Conservation (phyloP, 163 green algal genomes). For the Coccomyxa subellipsoidea region DNA sequence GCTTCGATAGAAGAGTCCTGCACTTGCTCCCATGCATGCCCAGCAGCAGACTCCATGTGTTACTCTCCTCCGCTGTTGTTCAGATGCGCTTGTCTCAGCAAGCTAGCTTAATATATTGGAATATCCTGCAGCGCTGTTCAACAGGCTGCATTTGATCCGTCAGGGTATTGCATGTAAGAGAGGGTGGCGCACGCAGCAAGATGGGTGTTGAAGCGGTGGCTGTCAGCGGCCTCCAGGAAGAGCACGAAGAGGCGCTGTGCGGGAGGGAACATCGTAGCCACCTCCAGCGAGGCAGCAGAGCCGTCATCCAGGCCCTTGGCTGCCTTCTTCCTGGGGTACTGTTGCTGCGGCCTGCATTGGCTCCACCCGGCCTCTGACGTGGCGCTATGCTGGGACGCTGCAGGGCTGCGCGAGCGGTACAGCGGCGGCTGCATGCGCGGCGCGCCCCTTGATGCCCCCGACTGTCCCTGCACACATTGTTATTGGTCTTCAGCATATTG, state of each 20-base stretch:
- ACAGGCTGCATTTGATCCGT: too few species aligned
- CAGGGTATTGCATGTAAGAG: too few species aligned
- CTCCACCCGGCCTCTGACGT: neutral
- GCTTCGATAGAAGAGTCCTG: too few species aligned
- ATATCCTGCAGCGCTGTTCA: too few species aligned
- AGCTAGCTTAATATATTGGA: too few species aligned
- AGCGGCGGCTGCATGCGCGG: constrained; percentile 3
- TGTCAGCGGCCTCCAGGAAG: constrained; percentile 63
- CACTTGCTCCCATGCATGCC: neutral
- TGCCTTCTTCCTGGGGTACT: neutral
- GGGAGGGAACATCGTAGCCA: constrained; percentile 40
- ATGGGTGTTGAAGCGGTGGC: constrained; percentile 42
- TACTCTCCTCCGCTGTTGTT: too few species aligned
- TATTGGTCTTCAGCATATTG: too few species aligned
- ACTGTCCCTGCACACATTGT: neutral
- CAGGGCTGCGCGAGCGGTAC: neutral
- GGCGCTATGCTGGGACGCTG: neutral
- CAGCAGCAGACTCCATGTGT: too few species aligned
- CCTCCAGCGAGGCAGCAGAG: constrained; percentile 7
- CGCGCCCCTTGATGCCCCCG: neutral
- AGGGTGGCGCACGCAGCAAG: neutral
- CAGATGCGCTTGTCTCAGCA: too few species aligned
- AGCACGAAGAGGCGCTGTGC: constrained; percentile 53
- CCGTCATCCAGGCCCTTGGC: constrained; percentile 20
- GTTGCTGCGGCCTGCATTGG: neutral